Evolutionary conservation across 768 basidiomycete species (phyloP), one percentile per base, ranked within the genome.

Genomic region (Naematelia aurantialba): DNA sequence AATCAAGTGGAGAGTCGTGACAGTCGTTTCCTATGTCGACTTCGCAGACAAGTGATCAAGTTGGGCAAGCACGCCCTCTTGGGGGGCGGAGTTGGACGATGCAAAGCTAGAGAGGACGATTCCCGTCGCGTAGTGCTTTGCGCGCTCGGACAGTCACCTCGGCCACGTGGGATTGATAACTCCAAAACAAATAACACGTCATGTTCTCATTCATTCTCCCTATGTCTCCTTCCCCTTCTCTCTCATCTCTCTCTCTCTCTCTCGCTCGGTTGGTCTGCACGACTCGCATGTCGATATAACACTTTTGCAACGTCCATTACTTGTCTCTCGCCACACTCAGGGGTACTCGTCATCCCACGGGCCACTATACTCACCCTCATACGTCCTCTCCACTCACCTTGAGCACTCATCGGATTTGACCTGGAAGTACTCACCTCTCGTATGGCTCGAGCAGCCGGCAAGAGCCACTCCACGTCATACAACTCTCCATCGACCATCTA

Each of bases 371-470:
- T 19, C 34, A 30, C 24, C 19, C n/a, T 26, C 19, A 52, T 42
- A 52, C 52, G 52, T 30, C 34, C 11, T 4, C 11, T 24, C 12
- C 29, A 26, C 26, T n/a, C n/a, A n/a, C n/a, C n/a, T n/a, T n/a
- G n/a, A n/a, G n/a, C n/a, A n/a, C n/a, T n/a, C n/a, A n/a, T n/a
- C n/a, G n/a, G n/a, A n/a, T 2, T 27, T n/a, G 17, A 11, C 11
- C 29, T 13, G 21, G 13, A 29, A n/a, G n/a, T 21, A 44, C 59
- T 55, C 27, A 55, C 59, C 59, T 60, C 59, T 3, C 59, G 52
- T 21, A 60, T 55, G 24, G 52, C 59, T 31, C 59, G 45, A 4
- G 59, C 53, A 27, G 52, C 54, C 30, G 59, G 59, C 27, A 60
- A 19, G 5, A 60, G 45, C 59, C 59, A 60, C 4, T 21, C 22